Evolutionary conservation across 2,329 filamentous ascomycete genomes (phyloP).

Genomic region (Raffaelea arxii): DNA sequence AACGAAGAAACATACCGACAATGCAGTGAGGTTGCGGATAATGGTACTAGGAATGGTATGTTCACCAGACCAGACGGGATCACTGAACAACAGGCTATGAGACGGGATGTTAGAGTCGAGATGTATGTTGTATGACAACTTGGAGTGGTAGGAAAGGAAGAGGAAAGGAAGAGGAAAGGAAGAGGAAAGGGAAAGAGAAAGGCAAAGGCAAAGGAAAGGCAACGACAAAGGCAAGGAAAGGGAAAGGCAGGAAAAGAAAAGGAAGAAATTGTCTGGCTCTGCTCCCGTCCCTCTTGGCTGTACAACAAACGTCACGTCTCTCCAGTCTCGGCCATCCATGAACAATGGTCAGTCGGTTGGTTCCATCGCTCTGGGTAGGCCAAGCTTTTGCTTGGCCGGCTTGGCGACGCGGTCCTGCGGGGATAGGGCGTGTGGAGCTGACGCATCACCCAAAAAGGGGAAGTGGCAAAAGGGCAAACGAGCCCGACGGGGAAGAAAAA

Average conservation of each 20-base stretch:
- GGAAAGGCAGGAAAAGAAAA: not conserved
- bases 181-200: not conserved
- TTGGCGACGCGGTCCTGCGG: constrained; percentile 11
- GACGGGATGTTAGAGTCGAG: not conserved
- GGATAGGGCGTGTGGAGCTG: constrained; percentile 4
- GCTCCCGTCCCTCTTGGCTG: not conserved
- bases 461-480: not conserved
- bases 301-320: not conserved
- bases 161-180: not conserved
- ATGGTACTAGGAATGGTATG: constrained; percentile 42
- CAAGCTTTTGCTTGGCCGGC: constrained; percentile 14
- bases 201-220: not conserved
- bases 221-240: not conserved
- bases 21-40: constrained; percentile 45
- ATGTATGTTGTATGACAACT: not conserved
- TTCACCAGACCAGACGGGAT: constrained; percentile 43
- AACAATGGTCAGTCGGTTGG: constrained; percentile 2
- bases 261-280: not conserved
- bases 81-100: constrained; percentile 48
- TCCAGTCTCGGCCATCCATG: no score
- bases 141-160: not conserved
- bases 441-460: not conserved
- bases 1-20: constrained; percentile 34
- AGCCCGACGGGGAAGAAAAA: not conserved
- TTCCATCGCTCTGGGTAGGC: constrained; percentile 9